These are phyloP conservation scores for Termitomyces sp. DNA, from an alignment of 768 basidiomycete genomes.

Conservation along the genomic window DNA sequence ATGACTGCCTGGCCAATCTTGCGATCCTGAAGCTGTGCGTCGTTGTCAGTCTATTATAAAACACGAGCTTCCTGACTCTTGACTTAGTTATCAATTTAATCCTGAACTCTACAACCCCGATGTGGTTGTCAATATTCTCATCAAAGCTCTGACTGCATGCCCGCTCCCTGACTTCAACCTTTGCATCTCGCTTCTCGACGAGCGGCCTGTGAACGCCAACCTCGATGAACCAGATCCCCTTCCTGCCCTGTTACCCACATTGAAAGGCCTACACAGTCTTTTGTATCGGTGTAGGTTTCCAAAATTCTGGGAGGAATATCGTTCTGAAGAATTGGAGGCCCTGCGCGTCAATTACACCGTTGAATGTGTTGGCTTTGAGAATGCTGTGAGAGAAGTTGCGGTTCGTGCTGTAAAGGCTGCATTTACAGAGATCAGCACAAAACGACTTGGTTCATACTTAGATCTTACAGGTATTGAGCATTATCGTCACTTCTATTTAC, in stretches of 20 bases:
- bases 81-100: conserved; percentile 88
- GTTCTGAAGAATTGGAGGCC: conserved; percentile 60
- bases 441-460: conserved; percentile 66
- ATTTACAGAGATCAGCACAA: conserved; percentile 66
- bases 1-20: conserved; percentile 92
- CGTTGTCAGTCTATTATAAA: neutral
- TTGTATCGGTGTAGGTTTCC: conserved; percentile 85
- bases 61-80: neutral
- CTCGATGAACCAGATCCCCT: conserved; percentile 82
- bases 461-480: conserved; percentile 48
- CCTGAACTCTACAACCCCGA: conserved; percentile 89
- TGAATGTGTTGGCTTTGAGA: conserved; percentile 78
- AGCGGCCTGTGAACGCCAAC: conserved; percentile 46
- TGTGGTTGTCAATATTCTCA: conserved; percentile 89
- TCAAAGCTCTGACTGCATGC: conserved; percentile 81
- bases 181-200: conserved; percentile 87
- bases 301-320: conserved; percentile 76
- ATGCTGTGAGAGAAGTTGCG: conserved; percentile 73
- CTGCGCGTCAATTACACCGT: conserved; percentile 84
- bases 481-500: neutral
- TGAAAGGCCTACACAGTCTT: conserved; percentile 61
- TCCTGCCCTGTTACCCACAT: conserved; percentile 58
- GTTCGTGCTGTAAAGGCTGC: conserved; percentile 73
- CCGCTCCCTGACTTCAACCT: conserved; percentile 93
- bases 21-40: conserved; percentile 88